Conservation (phyloP, 2,329 filamentous ascomycete species). For the Cercospora brassicicola region DNA sequence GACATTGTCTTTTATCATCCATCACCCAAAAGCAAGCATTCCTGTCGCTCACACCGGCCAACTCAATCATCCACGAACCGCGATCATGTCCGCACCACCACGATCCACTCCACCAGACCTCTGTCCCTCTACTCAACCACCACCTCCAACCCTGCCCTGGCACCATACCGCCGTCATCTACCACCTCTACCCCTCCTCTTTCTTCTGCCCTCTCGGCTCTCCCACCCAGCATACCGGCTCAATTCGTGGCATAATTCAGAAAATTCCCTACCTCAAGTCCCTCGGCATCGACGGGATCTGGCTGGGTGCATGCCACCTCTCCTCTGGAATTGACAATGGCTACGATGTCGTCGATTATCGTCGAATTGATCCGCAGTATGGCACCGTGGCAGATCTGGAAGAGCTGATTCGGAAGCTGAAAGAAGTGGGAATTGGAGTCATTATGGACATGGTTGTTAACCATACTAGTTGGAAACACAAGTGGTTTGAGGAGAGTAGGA, state of each 20-base stretch:
- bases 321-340: conserved; percentile 55
- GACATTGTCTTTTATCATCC: background rate
- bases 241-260: conserved; percentile 62
- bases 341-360: conserved; percentile 53
- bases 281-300: conserved; percentile 66
- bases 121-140: background rate
- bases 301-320: conserved; percentile 59
- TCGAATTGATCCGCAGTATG: conserved; percentile 49
- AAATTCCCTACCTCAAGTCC: conserved; percentile 62
- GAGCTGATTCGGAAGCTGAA: conserved; percentile 45
- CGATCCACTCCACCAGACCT: too few species aligned
- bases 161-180: conserved; percentile 49
- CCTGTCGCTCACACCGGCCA: background rate
- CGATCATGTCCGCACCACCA: background rate
- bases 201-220: conserved; percentile 45
- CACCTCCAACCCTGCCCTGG: conserved; percentile 32
- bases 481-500: conserved; percentile 60
- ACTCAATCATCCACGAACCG: background rate
- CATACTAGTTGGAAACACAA: conserved; percentile 48
- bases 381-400: conserved; percentile 49
- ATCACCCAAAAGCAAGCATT: background rate
- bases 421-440: conserved; percentile 48
- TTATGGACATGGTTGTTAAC: conserved; percentile 48
- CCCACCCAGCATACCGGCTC: conserved; percentile 62
- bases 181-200: conserved; percentile 48